Evolutionary conservation across 2,329 filamentous ascomycete species (phyloP), one percentile per base, ranked within the genome.

Genomic region (Alternaria triticina): DNA sequence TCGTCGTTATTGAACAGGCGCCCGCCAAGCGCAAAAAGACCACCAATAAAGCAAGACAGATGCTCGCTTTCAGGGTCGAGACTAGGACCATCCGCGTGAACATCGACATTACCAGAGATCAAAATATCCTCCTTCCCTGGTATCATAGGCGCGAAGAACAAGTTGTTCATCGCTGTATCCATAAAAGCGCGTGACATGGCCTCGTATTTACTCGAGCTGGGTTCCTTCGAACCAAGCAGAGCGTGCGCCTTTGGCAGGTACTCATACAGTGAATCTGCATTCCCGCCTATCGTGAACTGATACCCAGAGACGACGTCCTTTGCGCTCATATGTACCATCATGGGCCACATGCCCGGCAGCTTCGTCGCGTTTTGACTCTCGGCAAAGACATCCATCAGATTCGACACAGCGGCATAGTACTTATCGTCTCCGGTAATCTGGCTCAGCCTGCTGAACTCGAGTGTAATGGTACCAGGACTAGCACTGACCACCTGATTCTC

Each of bases 11-110:
- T 77, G 71, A 89, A 89, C 3, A 89, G 72, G 66, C 85, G 86
- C 40, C 87, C 85, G 5, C 85, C 88, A 1, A 89, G 77, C 0
- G 83, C 87, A 67, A 88, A 86, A 86, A 89, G 89, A 46, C 87
- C 88, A 13, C 88, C 88, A 4, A 85, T 82, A 71, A 89, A 90
- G 75, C 88, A 90, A 8, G 82, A 84, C 8, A 89, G 80, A 75
- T 90, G 88, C 51, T 87, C 84, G 46, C 83, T 85, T 70, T 88
- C 83, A 12, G 86, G 82, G 11, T 83, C 79, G 9, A 78, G 65
- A 5, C 57, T 68, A 6, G 71, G 57, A 10, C 67, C 54, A 4
- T 65, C 55, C 6, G 57, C 62, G 69, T 62, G 59, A 27, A 65
- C 52, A 20, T 67, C 63, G 2, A 83, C 79, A 43, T 82, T 80